phyloP scores from a whole-genome alignment of 2,329 filamentous ascomycete species.

The Aurifilum marmelostoma region DNA sequence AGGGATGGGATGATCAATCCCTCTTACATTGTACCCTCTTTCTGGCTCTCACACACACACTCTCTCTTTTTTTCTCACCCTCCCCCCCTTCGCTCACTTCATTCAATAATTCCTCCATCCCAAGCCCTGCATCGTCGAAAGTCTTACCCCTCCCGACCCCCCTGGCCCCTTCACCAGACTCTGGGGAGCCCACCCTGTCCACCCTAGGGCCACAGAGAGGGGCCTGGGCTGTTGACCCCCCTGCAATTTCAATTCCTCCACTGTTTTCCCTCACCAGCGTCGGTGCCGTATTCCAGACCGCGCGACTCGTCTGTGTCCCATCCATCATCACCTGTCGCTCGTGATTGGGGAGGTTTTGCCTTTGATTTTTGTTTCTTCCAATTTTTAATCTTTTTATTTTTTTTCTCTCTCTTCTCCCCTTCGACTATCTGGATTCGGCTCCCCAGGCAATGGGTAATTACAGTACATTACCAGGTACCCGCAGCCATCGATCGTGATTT shows the following conservation, averaged over 20 bases:
- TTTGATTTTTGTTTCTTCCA: too few relatives aligned
- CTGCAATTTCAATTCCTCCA: conserved; percentile 26
- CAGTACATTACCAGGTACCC: background rate
- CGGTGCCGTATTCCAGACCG: conserved; percentile 1
- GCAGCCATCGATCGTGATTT: background rate
- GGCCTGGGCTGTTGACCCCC: conserved; percentile 20
- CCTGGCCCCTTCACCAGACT: background rate
- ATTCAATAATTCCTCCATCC: background rate
- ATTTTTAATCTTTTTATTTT: background rate
- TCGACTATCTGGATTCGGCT: background rate
- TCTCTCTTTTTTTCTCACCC: too few relatives aligned
- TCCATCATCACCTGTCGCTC: background rate
- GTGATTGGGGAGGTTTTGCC: background rate
- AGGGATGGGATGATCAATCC: background rate
- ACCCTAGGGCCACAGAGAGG: background rate
- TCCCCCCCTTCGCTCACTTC: background rate
- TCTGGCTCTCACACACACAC: too few relatives aligned
- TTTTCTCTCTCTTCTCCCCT: background rate
- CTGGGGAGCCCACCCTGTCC: conserved; percentile 15
- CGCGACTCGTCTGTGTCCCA: background rate
- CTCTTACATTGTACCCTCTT: background rate
- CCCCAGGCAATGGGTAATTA: background rate
- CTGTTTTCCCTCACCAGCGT: conserved; percentile 20
- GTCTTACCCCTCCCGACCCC: background rate
- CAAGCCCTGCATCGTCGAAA: background rate